These are phyloP conservation scores for Chaetothyriales sp. DNA, from an alignment of 2,329 filamentous ascomycete species.

Conservation along the genomic window DNA sequence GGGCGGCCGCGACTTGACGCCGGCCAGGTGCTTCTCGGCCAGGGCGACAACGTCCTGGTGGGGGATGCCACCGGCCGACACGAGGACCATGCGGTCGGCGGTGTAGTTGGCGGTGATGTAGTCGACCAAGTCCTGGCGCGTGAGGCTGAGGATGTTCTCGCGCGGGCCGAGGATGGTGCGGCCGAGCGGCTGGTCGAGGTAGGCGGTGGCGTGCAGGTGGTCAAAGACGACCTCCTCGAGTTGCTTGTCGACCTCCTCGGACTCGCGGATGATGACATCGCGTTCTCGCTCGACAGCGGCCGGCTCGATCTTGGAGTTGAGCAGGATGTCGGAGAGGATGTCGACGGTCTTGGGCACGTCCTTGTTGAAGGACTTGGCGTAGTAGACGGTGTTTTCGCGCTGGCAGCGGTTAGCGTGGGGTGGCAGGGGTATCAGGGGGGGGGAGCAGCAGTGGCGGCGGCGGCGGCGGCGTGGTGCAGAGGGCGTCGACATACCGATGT, in stretches of 20 bases:
- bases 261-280: constrained; percentile 95
- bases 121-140: constrained; percentile 73
- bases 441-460: constrained; percentile 13
- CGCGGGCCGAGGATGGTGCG: constrained; percentile 95
- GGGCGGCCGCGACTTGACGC: constrained; percentile 61
- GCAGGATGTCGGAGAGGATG: constrained; percentile 96
- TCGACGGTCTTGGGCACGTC: constrained; percentile 94
- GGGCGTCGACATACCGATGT: constrained; percentile 61
- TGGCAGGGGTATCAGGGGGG: constrained; percentile 5
- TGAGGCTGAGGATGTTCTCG: constrained; percentile 96
- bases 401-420: constrained; percentile 26
- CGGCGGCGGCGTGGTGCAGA: too few relatives aligned
- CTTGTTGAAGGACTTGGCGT: constrained; percentile 97
- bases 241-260: constrained; percentile 99
- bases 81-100: constrained; percentile 97
- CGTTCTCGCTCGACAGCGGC: constrained; percentile 91
- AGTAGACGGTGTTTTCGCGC: constrained; percentile 99
- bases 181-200: constrained; percentile 88
- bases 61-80: constrained; percentile 84
- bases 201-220: constrained; percentile 95
- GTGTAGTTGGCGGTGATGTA: constrained; percentile 99
- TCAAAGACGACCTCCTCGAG: constrained; percentile 99
- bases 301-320: constrained; percentile 96
- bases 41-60: constrained; percentile 90
- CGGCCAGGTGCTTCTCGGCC: constrained; percentile 87